Base-by-base conservation (phyloP, 805 yeast species). In the Kazachstania taianensis region DNA sequence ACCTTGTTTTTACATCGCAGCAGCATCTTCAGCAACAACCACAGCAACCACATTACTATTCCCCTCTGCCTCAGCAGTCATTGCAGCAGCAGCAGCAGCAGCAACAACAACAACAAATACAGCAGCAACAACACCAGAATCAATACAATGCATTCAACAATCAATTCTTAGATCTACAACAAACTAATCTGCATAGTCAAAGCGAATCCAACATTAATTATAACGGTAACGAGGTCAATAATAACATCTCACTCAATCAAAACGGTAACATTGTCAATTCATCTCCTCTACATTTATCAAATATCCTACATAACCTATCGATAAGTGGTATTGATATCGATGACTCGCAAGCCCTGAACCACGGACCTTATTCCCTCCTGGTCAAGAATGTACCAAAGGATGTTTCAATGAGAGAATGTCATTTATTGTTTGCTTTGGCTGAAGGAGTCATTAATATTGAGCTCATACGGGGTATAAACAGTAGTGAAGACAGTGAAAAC, bases 351-450 rank as follows among this genome's bases (percentile, higher is more conserved):
- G 8, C 8, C 25, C 25, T 9, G 12, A 22, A 22, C 25, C 12
- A n/a, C 12, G 25, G 25, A 9, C 12, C 25, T 9, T 22, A 22
- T n/a, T 12, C 36, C 50, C 43, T 74, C 18, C 64, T 59, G 39
- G 49, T 79, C 26, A 62, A 62, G 44, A 78, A 77, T 48, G 49
- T 78, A 7, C 92, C 92, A 7, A 44, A 55, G 4, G 83, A 81
- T 53, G 58, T 80, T 23, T 54, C 81, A 2, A 43, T 65, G 24
- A 67, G 92, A 52, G 89, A 81, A 54, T 76, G 81, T 1, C 62
- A 69, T 32, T 61, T 75, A 18, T 65, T 81, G 5, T 81, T 81
- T 51, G 67, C 86, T 7, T 60, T 81, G 36, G 80, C 82, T n/a
- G 59, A 65, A 41, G 84, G 78, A 45, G 77, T 75, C 27, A 45